These are phyloP conservation scores for Oryza australiensis DNA, from an alignment of 176 grass and related monocot genomes.

Conservation along the genomic window DNA sequence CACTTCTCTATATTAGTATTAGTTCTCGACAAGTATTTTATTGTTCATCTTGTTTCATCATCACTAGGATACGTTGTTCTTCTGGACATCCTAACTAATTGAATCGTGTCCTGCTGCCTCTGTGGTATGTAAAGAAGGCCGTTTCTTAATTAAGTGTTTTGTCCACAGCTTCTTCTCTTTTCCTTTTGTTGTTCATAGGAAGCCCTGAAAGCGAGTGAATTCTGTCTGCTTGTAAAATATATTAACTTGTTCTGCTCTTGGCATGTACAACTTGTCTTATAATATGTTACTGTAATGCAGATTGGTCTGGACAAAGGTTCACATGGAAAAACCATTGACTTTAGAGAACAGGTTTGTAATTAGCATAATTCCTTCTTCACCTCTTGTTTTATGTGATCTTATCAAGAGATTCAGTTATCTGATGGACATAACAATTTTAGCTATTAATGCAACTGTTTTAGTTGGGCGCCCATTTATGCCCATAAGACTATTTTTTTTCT, in stretches of 20 bases:
- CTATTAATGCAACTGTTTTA: not conserved
- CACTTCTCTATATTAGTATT: not conserved
- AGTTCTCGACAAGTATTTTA: not conserved
- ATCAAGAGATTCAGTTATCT: slow-evolving; percentile 20
- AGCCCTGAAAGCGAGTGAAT: not conserved
- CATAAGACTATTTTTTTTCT: not conserved
- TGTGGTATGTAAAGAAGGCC: not conserved
- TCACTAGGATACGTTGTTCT: not conserved
- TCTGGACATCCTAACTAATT: not conserved
- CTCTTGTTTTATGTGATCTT: slow-evolving; percentile 11
- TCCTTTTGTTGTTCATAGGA: not conserved
- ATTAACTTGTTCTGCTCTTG: not conserved
- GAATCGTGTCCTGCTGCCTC: not conserved
- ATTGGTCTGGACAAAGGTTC: slow-evolving; percentile 92
- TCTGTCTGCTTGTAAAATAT: not conserved
- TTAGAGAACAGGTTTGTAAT: slow-evolving; percentile 64
- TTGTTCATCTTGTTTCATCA: not conserved
- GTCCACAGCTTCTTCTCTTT: not conserved
- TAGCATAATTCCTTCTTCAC: not conserved
- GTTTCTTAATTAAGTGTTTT: not conserved
- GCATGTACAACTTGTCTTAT: not conserved
- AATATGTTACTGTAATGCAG: slow-evolving; percentile 40
- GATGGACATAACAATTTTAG: slow-evolving; percentile 9
- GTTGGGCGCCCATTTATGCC: not conserved
- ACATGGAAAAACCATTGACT: slow-evolving; percentile 72